Base-by-base conservation (phyloP, 192 early-diverging fungal genomes). In the Entomortierella beljakovae region DNA sequence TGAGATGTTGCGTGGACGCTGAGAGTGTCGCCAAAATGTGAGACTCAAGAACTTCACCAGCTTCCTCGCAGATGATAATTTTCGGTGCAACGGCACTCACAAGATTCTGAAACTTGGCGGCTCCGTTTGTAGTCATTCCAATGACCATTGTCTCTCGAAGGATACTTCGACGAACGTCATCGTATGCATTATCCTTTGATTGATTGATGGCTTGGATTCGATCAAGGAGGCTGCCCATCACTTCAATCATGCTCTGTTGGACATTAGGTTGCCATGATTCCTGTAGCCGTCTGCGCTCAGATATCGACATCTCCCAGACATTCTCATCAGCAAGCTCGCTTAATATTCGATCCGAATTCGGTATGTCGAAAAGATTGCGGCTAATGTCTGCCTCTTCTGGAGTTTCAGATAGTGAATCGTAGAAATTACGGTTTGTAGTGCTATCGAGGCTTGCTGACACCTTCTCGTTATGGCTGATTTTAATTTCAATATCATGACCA, bases 51-150 rank as follows among this genome's bases (percentile, higher is more conserved):
- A 89, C 84, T 62, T 89, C 88, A 16, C 85, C 88, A 0, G 88
- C 88, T 64, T 89, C 88, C 72, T 89, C 88, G 18, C 84, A 86
- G 38, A 89, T 82, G 57, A 89, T 85, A 28, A 89, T 65, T 10
- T 68, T 71, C 9, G 88, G 88, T 6, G 74, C 70, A 38, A 89
- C 65, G 1, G 66, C 63, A 13, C 64, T 49, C 20, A 90, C 58
- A 23, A 87, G 58, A 6, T 57, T 62, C 55, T 87, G 81, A 40
- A 56, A 46, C 55, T 85, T 88, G 26, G 90, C 90, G 7, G 88
- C 87, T 15, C 88, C 90, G 16, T 71, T 84, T 25, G 90, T 91
- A 1, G 90, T 91, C 71, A 87, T 84, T 1, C 87, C 90, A 22
- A 91, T 81, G 10, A 91, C 84, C 9, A 80, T 49, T 35, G 60